Evolutionary conservation across 306 rosid genomes (phyloP).

Genomic region (Myrica gale): DNA sequence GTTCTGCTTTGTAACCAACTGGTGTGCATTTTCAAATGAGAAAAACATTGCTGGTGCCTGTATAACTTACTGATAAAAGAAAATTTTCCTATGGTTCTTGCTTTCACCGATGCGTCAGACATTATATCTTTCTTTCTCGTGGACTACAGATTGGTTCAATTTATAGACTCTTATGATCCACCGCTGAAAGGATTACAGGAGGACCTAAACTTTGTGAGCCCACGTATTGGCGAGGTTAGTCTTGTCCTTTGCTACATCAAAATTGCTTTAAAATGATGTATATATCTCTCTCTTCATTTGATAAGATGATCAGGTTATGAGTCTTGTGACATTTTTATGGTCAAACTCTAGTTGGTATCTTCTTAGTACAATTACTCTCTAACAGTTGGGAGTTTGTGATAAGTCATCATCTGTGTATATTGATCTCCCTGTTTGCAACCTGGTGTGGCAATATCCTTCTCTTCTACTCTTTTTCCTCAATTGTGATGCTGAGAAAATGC

Average conservation of each 20-base stretch:
- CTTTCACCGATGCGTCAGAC: constrained; percentile 10
- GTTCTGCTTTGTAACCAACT: not conserved
- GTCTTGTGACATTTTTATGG: not conserved
- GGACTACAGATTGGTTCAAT: constrained; percentile 78
- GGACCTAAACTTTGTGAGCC: constrained; percentile 97
- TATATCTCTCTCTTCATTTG: constrained; percentile 4
- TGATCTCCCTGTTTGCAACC: not conserved
- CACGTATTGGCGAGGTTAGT: constrained; percentile 98
- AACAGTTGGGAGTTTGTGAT: not conserved
- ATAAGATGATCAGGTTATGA: constrained; percentile 3
- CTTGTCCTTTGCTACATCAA: constrained; percentile 31
- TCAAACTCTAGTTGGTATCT: not conserved
- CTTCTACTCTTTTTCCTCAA: not conserved
- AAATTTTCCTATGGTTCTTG: not conserved
- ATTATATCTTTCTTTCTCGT: constrained; percentile 30
- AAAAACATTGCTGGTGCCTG: not conserved
- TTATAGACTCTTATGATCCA: constrained; percentile 92
- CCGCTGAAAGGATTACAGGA: constrained; percentile 94
- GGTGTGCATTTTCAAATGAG: not conserved
- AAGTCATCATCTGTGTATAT: not conserved
- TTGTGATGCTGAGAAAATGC: not conserved
- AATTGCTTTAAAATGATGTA: constrained; percentile 9
- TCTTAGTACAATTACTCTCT: not conserved
- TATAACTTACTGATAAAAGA: not conserved
- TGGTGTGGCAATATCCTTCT: not conserved